Evolutionary conservation across 106 monocot species (phyloP), one percentile per base, ranked within the genome.

Genomic region (Agapanthus africanus): DNA sequence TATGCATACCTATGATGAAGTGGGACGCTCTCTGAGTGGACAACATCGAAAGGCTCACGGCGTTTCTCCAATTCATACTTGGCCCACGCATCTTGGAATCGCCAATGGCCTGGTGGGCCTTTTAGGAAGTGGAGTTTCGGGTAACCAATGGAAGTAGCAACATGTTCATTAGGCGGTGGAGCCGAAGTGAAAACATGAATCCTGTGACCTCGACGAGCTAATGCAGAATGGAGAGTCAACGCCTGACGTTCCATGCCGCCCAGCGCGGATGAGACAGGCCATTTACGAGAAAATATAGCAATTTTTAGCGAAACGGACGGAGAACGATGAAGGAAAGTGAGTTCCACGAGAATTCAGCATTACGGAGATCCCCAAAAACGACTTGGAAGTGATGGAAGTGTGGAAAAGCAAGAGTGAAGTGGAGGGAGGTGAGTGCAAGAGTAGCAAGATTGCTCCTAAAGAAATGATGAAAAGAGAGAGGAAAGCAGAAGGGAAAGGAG

Each of bases 201-300:
- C 2, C 70, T 33, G 72, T 97, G 95, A 7, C 91, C 91, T 11
- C 91, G 86, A 9, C 70, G 67, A 18, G 91, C 83, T 31, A 97
- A 86, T 10, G 82, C 81, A 27, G 84, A 78, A 76, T 91, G 83
- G 60, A 97, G 84, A 11, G 88, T 91, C 36, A 82, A 66, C 26
- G 95, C 91, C 60, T 97, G 95, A 22, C 91, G 85, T 65, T 97
- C 95, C 91, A 95, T 91, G 34, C 95, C 95, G 5, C 95, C 95
- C 11, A 85, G 88, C 25, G 81, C 76, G 2, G 88, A 74, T 42
- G 73, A 71, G 11, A 73, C 59, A 0, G 91, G 91, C 91, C 95
- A 95, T 66, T 88, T 91, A 7, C 91, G 82, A 16, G 91, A 75
- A 71, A 91, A 95, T 6, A 91, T 88, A 23, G 88, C 86, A 65